phyloP scores from a whole-genome alignment of 2,329 filamentous ascomycete genomes.

The Diaporthe aspalathi region DNA sequence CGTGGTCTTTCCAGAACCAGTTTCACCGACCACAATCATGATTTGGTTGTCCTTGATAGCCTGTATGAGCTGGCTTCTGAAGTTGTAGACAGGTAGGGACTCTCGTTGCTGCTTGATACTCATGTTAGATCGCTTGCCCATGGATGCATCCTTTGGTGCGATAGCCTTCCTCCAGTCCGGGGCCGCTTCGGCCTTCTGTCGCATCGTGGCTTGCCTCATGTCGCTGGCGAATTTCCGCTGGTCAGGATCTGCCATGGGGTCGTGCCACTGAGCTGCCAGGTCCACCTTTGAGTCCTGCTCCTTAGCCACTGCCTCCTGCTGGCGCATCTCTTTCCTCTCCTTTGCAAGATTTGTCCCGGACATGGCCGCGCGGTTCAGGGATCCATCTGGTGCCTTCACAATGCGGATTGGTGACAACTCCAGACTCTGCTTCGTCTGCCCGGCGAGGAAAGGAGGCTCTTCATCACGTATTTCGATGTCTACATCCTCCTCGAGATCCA shows the following conservation, averaged over 20 bases:
- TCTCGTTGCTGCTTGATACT: slow-evolving; percentile 96
- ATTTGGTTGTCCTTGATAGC: slow-evolving; percentile 90
- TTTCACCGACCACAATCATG: slow-evolving; percentile 96
- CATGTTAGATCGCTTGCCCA: slow-evolving; percentile 89
- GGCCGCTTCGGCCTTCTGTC: slow-evolving; percentile 73
- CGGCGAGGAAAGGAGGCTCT: slow-evolving; percentile 93
- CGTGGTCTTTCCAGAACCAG: slow-evolving; percentile 96
- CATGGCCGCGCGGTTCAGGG: slow-evolving; percentile 96
- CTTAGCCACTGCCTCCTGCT: slow-evolving; percentile 85
- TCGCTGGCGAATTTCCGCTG: slow-evolving; percentile 91
- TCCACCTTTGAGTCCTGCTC: slow-evolving; percentile 85
- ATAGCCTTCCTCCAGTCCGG: slow-evolving; percentile 94
- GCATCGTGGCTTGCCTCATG: slow-evolving; percentile 73
- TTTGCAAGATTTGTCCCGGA: slow-evolving; percentile 88
- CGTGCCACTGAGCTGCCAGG: slow-evolving; percentile 91
- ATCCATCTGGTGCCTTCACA: slow-evolving; percentile 98
- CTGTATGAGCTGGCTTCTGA: slow-evolving; percentile 87
- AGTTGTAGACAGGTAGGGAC: slow-evolving; percentile 87
- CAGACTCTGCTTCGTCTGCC: slow-evolving; percentile 95
- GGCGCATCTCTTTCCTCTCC: slow-evolving; percentile 87
- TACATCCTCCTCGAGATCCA: slow-evolving; percentile 95
- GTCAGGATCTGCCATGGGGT: slow-evolving; percentile 91
- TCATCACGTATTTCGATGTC: slow-evolving; percentile 98
- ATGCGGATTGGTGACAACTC: slow-evolving; percentile 96
- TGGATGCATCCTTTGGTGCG: slow-evolving; percentile 80